These are phyloP conservation scores for Penicillium waksmanii DNA, from an alignment of 495 filamentous ascomycete species.

Conservation along the genomic window DNA sequence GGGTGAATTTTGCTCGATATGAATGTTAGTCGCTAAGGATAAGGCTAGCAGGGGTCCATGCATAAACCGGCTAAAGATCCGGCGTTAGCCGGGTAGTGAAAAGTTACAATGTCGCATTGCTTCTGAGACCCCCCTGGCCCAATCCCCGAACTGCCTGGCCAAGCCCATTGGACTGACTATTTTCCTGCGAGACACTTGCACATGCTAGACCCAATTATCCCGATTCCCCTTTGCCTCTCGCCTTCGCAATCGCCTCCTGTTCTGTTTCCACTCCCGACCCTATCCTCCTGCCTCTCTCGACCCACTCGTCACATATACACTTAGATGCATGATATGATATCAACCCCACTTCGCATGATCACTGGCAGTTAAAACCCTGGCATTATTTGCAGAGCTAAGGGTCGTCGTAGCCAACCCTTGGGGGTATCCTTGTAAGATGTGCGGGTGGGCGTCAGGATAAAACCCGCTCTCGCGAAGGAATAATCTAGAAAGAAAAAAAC, in stretches of 20 bases:
- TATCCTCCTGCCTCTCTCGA: not conserved
- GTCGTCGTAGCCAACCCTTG: not conserved
- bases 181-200: constrained; percentile 26
- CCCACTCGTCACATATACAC: constrained; percentile 2
- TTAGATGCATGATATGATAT: constrained; percentile 26
- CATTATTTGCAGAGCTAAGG: not conserved
- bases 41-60: constrained; percentile 22
- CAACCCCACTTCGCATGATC: constrained; percentile 25
- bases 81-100: constrained; percentile 35
- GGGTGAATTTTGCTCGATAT: constrained; percentile 1
- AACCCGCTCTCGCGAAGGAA: constrained; percentile 1
- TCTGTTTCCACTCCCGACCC: not conserved
- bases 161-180: constrained; percentile 10
- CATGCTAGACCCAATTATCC: constrained; percentile 19
- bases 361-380: not conserved
- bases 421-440: not conserved
- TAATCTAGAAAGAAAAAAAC: not conserved
- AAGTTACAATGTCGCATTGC: constrained; percentile 39
- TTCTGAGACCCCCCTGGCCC: constrained; percentile 11
- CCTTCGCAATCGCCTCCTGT: not conserved
- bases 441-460: not conserved
- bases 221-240: constrained; percentile 7
- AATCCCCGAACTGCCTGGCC: constrained; percentile 15
- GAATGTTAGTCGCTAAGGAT: constrained; percentile 19
- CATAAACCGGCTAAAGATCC: constrained; percentile 27